Conservation (phyloP, 2,329 filamentous ascomycete species). For the Endothia cerciana region DNA sequence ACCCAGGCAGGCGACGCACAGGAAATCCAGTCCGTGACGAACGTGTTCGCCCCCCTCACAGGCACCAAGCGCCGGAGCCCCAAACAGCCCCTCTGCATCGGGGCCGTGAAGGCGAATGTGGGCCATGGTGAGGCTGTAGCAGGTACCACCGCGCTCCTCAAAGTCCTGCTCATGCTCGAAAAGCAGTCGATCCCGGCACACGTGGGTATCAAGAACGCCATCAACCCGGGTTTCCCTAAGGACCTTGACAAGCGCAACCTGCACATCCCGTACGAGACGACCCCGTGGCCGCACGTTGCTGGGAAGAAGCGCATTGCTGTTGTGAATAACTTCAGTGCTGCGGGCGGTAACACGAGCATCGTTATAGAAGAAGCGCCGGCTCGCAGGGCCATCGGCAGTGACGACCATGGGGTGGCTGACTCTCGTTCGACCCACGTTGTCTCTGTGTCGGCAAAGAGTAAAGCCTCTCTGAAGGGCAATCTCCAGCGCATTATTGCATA, state of each 20-base stretch:
- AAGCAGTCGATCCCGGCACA: conserved; percentile 51
- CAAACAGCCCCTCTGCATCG: conserved; percentile 46
- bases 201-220: conserved; percentile 47
- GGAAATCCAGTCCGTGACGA: conserved; percentile 64
- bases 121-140: conserved; percentile 51
- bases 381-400: conserved; percentile 18
- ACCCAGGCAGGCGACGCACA: conserved; percentile 67
- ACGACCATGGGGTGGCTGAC: conserved; percentile 35
- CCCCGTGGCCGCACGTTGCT: conserved; percentile 4
- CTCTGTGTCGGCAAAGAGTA: conserved; percentile 50
- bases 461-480: conserved; percentile 48
- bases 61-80: conserved; percentile 30
- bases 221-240: conserved; percentile 43
- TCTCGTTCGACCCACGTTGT: conserved; percentile 47
- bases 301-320: conserved; percentile 10
- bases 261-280: conserved; percentile 39
- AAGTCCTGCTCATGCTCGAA: conserved; percentile 49
- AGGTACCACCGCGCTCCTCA: conserved; percentile 46
- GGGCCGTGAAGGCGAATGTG: conserved; percentile 53
- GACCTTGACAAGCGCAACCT: conserved; percentile 42
- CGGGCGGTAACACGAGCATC: conserved; percentile 60
- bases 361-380: conserved; percentile 52
- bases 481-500: conserved; percentile 41
- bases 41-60: conserved; percentile 30
- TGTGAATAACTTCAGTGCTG: conserved; percentile 58